These are phyloP conservation scores for Vaccinium corymbosum DNA, from an alignment of 148 eudicot species.

Conservation along the genomic window DNA sequence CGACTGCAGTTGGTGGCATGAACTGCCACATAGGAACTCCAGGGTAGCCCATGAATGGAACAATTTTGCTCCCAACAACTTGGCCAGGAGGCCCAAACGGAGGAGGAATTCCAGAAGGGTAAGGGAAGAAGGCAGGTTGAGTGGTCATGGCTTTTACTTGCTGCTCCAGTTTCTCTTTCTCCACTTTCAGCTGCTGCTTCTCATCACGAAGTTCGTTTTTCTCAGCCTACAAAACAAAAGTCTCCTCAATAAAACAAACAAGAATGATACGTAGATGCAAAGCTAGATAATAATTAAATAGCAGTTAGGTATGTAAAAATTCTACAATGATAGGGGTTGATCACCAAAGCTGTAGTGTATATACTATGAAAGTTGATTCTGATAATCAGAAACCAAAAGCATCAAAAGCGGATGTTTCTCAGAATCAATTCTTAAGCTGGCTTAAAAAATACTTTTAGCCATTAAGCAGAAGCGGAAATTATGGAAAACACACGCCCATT, in stretches of 20 bases:
- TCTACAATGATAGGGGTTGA: neutral
- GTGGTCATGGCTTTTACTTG: constrained; percentile 33
- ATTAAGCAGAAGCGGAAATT: neutral
- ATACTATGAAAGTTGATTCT: neutral
- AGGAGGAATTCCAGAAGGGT: constrained; percentile 26
- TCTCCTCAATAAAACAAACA: neutral
- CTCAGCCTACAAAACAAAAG: constrained; percentile 43
- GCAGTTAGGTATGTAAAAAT: neutral
- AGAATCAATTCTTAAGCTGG: neutral
- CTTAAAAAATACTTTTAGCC: neutral
- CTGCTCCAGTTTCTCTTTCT: constrained; percentile 52
- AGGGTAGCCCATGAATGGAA: constrained; percentile 49
- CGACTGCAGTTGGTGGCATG: constrained; percentile 47
- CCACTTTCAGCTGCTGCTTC: constrained; percentile 45
- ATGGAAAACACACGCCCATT: neutral
- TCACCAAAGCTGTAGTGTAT: neutral
- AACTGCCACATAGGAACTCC: constrained; percentile 61
- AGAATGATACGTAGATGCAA: neutral
- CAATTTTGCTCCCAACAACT: constrained; percentile 38
- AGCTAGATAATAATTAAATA: neutral
- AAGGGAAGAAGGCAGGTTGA: constrained; percentile 38
- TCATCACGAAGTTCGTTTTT: constrained; percentile 63
- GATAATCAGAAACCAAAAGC: neutral
- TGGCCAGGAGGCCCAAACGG: constrained; percentile 22
- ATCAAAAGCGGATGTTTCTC: neutral